A percentile compares a stretch with the other conserved stretches of the same genome.
These are phyloP conservation scores for Xylaria digitata DNA, from an alignment of 2,329 filamentous ascomycete genomes.

Conservation along the genomic window DNA sequence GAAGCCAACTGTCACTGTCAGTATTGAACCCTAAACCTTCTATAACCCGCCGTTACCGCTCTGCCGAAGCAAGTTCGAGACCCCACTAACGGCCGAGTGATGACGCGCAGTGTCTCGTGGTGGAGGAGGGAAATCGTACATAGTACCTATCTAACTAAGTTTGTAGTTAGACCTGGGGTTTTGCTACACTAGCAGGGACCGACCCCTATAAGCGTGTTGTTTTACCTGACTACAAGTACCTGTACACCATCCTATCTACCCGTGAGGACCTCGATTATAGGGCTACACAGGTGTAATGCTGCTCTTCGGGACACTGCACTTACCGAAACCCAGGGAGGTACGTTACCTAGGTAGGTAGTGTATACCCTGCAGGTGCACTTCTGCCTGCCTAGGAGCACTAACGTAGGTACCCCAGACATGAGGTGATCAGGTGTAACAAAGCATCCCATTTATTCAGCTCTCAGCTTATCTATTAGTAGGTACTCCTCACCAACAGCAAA, in stretches of 20 bases:
- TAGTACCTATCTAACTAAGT: neutral
- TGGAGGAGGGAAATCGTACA: too few species aligned
- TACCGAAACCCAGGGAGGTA: too few species aligned
- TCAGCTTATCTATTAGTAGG: conserved; percentile 14
- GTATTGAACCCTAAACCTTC: neutral
- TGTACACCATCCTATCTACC: too few species aligned
- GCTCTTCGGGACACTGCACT: too few species aligned
- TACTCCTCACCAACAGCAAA: conserved; percentile 6
- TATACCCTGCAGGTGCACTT: neutral
- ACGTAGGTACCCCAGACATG: conserved; percentile 15
- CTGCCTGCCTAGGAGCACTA: neutral
- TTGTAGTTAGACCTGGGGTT: too few species aligned
- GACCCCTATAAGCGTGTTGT: too few species aligned
- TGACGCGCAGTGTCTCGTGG: too few species aligned
- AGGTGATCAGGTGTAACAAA: conserved; percentile 19
- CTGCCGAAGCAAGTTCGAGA: neutral
- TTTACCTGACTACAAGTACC: too few species aligned
- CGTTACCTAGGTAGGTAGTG: neutral
- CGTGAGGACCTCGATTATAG: too few species aligned
- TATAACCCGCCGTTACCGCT: conserved; percentile 1
- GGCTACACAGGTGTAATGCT: too few species aligned
- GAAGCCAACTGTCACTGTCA: too few species aligned
- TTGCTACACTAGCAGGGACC: too few species aligned
- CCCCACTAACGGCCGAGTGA: neutral
- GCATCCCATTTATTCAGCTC: conserved; percentile 7